Conservation (phyloP, 1,284 basidiomycete genomes). For the Cryptococcus maquisensis region DNA sequence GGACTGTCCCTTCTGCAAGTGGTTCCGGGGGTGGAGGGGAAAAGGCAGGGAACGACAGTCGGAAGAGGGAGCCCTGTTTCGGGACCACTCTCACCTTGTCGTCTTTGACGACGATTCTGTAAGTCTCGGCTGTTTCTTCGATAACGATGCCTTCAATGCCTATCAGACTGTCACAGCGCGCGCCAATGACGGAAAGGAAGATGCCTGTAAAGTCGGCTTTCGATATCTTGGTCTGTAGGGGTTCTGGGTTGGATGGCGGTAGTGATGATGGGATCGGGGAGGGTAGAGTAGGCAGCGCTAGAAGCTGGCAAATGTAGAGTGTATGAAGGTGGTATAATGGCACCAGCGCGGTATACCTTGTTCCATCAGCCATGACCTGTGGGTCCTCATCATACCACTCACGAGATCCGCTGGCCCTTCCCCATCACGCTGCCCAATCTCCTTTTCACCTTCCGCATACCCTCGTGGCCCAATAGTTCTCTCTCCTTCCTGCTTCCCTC, state of each 20-base stretch:
- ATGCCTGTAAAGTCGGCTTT: constrained; percentile 53
- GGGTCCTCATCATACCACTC: constrained; percentile 7
- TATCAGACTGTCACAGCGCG: constrained; percentile 40
- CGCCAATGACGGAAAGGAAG: constrained; percentile 26
- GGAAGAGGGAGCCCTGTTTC: constrained; percentile 48
- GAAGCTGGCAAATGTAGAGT: constrained; percentile 33
- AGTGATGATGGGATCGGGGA: constrained; percentile 27
- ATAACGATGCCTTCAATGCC: constrained; percentile 48
- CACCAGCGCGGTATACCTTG: constrained; percentile 37
- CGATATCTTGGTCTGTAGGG: constrained; percentile 41
- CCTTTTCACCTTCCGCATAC: constrained; percentile 22
- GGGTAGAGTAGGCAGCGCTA: constrained; percentile 28
- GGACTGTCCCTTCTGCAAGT: constrained; percentile 2
- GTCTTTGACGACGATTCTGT: constrained; percentile 43
- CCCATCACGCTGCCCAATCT: constrained; percentile 15
- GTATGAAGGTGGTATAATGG: constrained; percentile 44
- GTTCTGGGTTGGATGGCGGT: constrained; percentile 23
- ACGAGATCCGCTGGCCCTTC: constrained; percentile 23
- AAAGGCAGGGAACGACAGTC: constrained; percentile 46
- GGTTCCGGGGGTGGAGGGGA: constrained; percentile 14
- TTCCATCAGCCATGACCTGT: not conserved
- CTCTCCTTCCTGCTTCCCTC: constrained; percentile 4
- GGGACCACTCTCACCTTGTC: constrained; percentile 43
- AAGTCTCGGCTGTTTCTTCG: constrained; percentile 51
- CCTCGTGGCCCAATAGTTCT: constrained; percentile 9